Conservation (phyloP, 441 rosid species). For the Cnidoscolus chayamansa region DNA sequence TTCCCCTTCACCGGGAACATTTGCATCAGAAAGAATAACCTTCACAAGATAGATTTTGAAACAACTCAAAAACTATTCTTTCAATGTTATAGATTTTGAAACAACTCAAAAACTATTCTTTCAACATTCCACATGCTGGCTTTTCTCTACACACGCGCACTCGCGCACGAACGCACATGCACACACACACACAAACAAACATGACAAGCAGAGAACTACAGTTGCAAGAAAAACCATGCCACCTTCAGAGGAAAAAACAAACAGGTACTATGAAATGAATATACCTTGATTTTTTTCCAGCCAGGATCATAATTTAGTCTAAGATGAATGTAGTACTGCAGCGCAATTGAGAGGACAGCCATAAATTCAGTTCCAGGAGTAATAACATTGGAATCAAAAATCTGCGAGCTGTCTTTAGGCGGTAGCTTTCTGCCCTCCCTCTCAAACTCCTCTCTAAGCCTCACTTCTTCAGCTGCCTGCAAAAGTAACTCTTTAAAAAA, state of each 20-base stretch:
- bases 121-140: constrained; percentile 4
- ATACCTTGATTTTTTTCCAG: constrained; percentile 81
- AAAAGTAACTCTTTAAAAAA: constrained; percentile 13
- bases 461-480: constrained; percentile 86
- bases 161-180: too few species aligned
- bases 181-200: too few species aligned
- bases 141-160: too few species aligned
- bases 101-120: constrained; percentile 15
- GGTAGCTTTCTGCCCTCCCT: constrained; percentile 82
- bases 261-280: not conserved
- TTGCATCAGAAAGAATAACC: constrained; percentile 98
- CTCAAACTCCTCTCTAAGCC: constrained; percentile 72
- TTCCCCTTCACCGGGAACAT: constrained; percentile 99
- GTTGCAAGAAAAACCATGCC: not conserved
- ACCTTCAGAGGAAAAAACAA: not conserved
- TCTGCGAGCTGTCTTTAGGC: constrained; percentile 58
- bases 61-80: constrained; percentile 16
- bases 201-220: constrained; percentile 1
- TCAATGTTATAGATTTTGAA: constrained; percentile 26
- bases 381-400: constrained; percentile 78
- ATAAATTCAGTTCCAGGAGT: constrained; percentile 91
- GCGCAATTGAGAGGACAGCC: constrained; percentile 76
- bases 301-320: constrained; percentile 86
- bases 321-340: constrained; percentile 80
- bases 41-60: constrained; percentile 34